phyloP scores from a whole-genome alignment of 2,329 filamentous ascomycete genomes.

The Aspergillus uvarum region DNA sequence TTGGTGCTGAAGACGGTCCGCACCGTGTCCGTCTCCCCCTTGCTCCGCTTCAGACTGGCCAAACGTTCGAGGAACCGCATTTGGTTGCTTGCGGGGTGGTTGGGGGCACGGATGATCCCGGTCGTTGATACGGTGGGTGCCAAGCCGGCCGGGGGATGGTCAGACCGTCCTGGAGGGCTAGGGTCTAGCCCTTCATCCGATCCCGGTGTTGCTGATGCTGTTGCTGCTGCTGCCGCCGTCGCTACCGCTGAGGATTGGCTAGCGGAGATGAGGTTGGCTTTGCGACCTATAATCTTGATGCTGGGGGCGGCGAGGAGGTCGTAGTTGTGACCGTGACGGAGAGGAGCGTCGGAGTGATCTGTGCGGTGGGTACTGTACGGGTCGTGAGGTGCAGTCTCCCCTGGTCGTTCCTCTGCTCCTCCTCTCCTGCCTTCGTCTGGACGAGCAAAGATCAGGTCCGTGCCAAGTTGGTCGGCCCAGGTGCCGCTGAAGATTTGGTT shows the following conservation, averaged over 20 bases:
- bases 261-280: constrained; percentile 58
- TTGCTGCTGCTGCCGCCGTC: constrained; percentile 2
- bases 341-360: constrained; percentile 49
- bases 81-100: constrained; percentile 34
- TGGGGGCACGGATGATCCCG: neutral
- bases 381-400: constrained; percentile 25
- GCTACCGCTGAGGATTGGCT: constrained; percentile 26
- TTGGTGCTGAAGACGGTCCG: constrained; percentile 55
- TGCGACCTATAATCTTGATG: constrained; percentile 67
- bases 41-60: constrained; percentile 63
- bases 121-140: neutral
- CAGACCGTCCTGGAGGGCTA: neutral
- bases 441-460: constrained; percentile 71
- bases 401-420: neutral
- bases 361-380: constrained; percentile 30
- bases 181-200: constrained; percentile 13
- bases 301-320: constrained; percentile 72
- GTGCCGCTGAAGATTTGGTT: constrained; percentile 74
- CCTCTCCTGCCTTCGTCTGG: constrained; percentile 9
- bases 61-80: constrained; percentile 63
- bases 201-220: constrained; percentile 2
- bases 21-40: constrained; percentile 66
- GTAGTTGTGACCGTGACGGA: constrained; percentile 49
- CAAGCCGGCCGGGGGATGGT: neutral
- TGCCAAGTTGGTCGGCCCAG: constrained; percentile 82